phyloP scores from a whole-genome alignment of 23 red algal genomes.

The Gracilaria gracilis region DNA sequence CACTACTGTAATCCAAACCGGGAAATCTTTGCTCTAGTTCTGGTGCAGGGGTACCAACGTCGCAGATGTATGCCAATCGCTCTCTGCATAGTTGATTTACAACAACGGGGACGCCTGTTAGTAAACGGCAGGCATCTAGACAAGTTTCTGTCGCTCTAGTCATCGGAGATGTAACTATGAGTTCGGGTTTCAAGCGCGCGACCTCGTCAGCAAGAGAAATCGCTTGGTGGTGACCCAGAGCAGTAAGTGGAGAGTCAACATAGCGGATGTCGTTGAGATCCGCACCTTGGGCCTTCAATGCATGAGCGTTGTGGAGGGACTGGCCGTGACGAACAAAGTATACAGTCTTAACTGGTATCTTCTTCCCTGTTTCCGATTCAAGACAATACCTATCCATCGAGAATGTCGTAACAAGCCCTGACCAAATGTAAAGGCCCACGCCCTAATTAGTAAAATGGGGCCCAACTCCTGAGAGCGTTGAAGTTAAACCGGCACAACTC shows the following conservation, averaged over 20 bases:
- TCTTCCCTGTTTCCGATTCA: not conserved
- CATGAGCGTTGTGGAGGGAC: slow-evolving; percentile 62
- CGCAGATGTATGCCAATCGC: slow-evolving; percentile 47
- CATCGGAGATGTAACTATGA: slow-evolving; percentile 58
- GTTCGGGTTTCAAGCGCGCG: not conserved
- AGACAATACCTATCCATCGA: slow-evolving; percentile 60
- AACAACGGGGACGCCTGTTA: slow-evolving; percentile 15
- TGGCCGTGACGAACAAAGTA: slow-evolving; percentile 61
- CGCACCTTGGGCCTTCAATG: not conserved
- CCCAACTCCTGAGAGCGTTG: no score
- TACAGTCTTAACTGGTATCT: slow-evolving; percentile 48
- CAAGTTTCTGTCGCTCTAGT: slow-evolving; percentile 60
- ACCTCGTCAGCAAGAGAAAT: slow-evolving; percentile 1
- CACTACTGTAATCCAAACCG: not conserved
- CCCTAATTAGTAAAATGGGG: no score
- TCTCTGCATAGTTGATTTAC: slow-evolving; percentile 46
- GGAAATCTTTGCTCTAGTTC: slow-evolving; percentile 27
- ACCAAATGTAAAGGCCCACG: no score
- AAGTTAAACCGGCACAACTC: no score
- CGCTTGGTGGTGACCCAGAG: slow-evolving; percentile 36
- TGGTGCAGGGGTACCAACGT: slow-evolving; percentile 33
- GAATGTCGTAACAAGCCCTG: no score
- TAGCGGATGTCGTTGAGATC: slow-evolving; percentile 45
- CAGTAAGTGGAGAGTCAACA: slow-evolving; percentile 53
- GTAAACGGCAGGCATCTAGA: not conserved